These are phyloP conservation scores for Solanum medicagineum DNA, from an alignment of 257 asterid species.

Conservation along the genomic window DNA sequence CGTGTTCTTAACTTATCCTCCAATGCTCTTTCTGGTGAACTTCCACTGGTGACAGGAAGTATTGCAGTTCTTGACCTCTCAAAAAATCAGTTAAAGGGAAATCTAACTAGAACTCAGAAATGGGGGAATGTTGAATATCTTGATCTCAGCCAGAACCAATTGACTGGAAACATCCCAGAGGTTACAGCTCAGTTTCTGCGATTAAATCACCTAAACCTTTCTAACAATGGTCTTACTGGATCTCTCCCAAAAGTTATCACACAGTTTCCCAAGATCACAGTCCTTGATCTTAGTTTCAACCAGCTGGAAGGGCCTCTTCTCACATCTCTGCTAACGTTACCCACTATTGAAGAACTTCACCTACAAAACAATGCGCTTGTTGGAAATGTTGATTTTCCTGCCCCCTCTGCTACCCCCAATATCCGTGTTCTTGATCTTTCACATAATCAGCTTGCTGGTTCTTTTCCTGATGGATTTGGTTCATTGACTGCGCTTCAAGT, in stretches of 20 bases:
- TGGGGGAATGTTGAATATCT: conserved; percentile 83
- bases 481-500: conserved; percentile 45
- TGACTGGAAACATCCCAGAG: conserved; percentile 67
- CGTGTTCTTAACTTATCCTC: conserved; percentile 68
- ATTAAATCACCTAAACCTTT: conserved; percentile 58
- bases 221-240: conserved; percentile 53
- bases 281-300: conserved; percentile 86
- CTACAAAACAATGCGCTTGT: conserved; percentile 53
- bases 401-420: conserved; percentile 23
- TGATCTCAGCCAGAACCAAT: conserved; percentile 72
- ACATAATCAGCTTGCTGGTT: conserved; percentile 43
- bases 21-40: conserved; percentile 75
- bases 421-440: conserved; percentile 66
- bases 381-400: conserved; percentile 47
- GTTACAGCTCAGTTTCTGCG: conserved; percentile 83
- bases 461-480: conserved; percentile 56
- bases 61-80: conserved; percentile 66
- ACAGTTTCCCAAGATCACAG: conserved; percentile 54
- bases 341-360: conserved; percentile 66
- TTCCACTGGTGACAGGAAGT: conserved; percentile 73
- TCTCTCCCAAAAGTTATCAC: conserved; percentile 59
- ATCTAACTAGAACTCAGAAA: conserved; percentile 47
- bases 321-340: conserved; percentile 38
- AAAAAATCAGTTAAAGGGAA: conserved; percentile 63
- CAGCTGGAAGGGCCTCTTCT: conserved; percentile 62